These are phyloP conservation scores for Rhizophora mangle DNA, from an alignment of 345 rosid species.

Conservation along the genomic window DNA sequence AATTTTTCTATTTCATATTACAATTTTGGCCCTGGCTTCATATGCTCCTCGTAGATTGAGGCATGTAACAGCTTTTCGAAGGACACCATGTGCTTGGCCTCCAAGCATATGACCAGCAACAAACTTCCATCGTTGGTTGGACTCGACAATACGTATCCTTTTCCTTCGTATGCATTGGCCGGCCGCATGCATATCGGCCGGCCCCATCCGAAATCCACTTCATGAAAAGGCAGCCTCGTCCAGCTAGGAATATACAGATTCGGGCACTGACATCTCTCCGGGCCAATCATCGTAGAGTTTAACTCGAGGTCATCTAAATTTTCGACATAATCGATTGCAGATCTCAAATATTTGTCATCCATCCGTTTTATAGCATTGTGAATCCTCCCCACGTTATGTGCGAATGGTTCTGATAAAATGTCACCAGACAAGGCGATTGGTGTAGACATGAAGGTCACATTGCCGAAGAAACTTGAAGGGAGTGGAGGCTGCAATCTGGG, in stretches of 20 bases:
- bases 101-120: conserved; percentile 3
- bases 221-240: neutral
- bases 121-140: neutral
- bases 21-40: neutral
- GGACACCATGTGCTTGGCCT: conserved; percentile 7
- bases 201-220: conserved; percentile 23
- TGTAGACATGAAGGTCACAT: neutral
- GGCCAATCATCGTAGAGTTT: neutral
- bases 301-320: neutral
- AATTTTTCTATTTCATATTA: neutral
- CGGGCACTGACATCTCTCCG: neutral
- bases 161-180: conserved; percentile 2
- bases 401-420: conserved; percentile 1
- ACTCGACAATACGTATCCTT: conserved; percentile 1
- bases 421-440: conserved; percentile 4
- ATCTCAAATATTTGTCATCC: conserved; percentile 19
- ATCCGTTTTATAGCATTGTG: conserved; percentile 3
- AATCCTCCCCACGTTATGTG: neutral
- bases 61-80: conserved; percentile 6
- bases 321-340: conserved; percentile 16
- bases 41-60: neutral
- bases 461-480: neutral
- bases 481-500: conserved; percentile 8
- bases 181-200: conserved; percentile 1
- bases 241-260: conserved; percentile 7